A percentile compares a stretch with the other conserved stretches of the same genome.
These are phyloP conservation scores for Cavenderia fasciculata DNA, from an alignment of 78 protist species.

Conservation along the genomic window DNA sequence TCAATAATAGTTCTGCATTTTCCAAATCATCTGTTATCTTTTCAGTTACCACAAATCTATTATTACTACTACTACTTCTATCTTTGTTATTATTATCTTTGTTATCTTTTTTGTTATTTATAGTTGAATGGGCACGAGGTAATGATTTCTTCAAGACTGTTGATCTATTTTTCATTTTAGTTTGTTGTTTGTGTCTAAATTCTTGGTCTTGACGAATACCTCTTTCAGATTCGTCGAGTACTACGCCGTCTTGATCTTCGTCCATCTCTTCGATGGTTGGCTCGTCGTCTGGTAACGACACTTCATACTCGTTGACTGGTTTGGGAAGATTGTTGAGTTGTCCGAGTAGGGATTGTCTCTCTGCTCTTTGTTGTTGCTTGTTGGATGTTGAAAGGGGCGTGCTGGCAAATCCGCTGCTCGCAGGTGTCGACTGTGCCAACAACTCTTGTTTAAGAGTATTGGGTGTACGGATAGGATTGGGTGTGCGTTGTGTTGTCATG, in stretches of 20 bases:
- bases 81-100: too few species aligned
- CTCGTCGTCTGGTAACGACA: conserved; percentile 51
- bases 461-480: conserved; percentile 35
- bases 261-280: conserved; percentile 26
- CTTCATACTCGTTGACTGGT: conserved; percentile 24
- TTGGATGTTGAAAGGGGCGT: neutral
- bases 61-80: too few species aligned
- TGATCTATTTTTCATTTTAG: conserved; percentile 21
- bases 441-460: conserved; percentile 18
- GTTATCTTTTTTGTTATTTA: too few species aligned
- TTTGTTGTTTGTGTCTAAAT: conserved; percentile 67
- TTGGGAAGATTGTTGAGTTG: conserved; percentile 52
- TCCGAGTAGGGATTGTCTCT: neutral
- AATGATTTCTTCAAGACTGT: conserved; percentile 33
- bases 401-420: too few species aligned
- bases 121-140: conserved; percentile 25
- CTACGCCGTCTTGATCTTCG: neutral
- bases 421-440: too few species aligned
- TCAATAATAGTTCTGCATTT: neutral
- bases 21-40: too few species aligned
- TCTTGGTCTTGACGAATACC: conserved; percentile 49
- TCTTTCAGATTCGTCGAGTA: conserved; percentile 50
- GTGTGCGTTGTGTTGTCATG: neutral
- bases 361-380: neutral
- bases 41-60: too few species aligned